phyloP scores from a whole-genome alignment of 176 grass and related monocot species.

The Cymbopogon citratus region DNA sequence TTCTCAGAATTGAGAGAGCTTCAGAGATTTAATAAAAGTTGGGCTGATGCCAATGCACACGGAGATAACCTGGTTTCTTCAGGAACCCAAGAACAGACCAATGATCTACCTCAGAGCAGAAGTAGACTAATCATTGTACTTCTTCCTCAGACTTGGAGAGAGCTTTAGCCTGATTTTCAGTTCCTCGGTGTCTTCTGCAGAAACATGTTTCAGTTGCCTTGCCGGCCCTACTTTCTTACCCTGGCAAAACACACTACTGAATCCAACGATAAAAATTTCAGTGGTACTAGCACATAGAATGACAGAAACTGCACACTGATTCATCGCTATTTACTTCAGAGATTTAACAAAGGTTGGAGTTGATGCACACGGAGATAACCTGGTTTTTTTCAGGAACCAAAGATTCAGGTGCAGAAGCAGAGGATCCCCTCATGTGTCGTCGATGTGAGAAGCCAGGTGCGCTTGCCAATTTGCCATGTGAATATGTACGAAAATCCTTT shows the following conservation, averaged over 20 bases:
- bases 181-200: neutral
- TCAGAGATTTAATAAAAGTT: no score
- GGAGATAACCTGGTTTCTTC: no score
- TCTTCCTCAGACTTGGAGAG: neutral
- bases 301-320: neutral
- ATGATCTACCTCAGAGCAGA: no score
- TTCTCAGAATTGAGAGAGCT: no score
- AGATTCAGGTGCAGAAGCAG: conserved; percentile 24
- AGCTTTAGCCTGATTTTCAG: neutral
- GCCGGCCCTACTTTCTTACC: neutral
- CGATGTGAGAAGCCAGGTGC: conserved; percentile 22
- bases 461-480: conserved; percentile 32
- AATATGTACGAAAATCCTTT: conserved; percentile 26
- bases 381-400: conserved; percentile 6
- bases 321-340: neutral
- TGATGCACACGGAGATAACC: neutral
- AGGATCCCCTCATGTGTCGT: conserved; percentile 19
- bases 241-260: neutral
- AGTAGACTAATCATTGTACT: no score
- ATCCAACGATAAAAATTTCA: neutral
- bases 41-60: no score
- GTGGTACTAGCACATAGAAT: neutral
- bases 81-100: no score
- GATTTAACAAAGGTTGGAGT: neutral
- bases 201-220: neutral